Base-by-base conservation (phyloP, 306 rosid species). In the Lotus japonicus region DNA sequence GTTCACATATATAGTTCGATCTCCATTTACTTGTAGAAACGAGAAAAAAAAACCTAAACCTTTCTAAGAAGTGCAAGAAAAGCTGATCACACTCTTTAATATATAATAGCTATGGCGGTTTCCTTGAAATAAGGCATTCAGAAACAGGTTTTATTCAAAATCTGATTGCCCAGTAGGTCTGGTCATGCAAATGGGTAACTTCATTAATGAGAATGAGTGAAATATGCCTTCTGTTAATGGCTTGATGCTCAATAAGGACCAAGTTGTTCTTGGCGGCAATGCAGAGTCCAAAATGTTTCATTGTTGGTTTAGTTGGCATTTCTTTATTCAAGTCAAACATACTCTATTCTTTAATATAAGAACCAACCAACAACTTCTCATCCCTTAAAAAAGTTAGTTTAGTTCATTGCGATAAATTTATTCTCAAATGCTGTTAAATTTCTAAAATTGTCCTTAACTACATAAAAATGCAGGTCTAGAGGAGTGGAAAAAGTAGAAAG, bases 121-220 rank as follows among this genome's bases (percentile, higher is more conserved):
- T 71, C 85, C 83, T 58, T 21, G 17, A 67, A 45, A 42, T 66
- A 45, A 60, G 77, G 74, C 74, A 74, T 66, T 38, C 51, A 62
- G 63, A 67, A 77, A 80, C 81, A 84, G 50, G 36, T 55, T 80
- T 80, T 70, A 70, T 45, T 45, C 14, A 14, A 48, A 55, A 12
- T 46, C 68, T 26, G 28, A 28, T 72, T 58, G 56, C 48, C 72
- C 78, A 65, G 58, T 3, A 46, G 67, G 67, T 71, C 57, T 78
- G 76, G 78, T 26, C 18, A 52, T 6, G 2, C 53, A 75, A 50
- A 53, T 53, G 28, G 76, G 26, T 51, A 61, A 74, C 71, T 73
- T 74, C 59, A 38, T 72, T 66, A 51, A 31, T 17, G 49, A 35
- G 51, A 77, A 61, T 68, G 36, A 67, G 57, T 64, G 58, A 42